These are phyloP conservation scores for Forsythia suspensa DNA, from an alignment of 257 asterid genomes.

Conservation along the genomic window DNA sequence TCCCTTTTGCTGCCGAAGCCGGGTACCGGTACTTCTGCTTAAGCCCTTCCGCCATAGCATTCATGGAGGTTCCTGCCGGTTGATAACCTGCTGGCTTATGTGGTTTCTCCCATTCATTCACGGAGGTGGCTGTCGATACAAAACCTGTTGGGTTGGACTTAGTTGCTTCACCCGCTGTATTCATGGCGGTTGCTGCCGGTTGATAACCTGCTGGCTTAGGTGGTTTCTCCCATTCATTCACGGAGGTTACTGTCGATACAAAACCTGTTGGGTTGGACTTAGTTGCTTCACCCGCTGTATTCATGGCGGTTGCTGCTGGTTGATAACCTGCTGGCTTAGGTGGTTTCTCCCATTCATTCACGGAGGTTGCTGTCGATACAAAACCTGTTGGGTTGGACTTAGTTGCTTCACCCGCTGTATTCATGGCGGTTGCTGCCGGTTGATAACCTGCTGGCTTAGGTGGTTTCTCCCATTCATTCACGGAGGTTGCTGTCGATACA, in stretches of 20 bases:
- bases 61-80: neutral
- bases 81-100: neutral
- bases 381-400: neutral
- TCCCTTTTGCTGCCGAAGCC: neutral
- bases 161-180: neutral
- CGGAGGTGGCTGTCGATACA: neutral
- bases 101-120: neutral
- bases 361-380: neutral
- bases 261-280: too few species aligned
- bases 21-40: neutral
- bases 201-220: neutral
- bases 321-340: neutral
- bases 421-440: neutral
- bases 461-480: neutral
- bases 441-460: neutral
- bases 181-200: neutral
- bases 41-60: neutral
- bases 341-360: neutral
- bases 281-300: neutral
- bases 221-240: neutral
- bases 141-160: neutral
- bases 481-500: neutral
- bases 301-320: neutral
- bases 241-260: neutral
- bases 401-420: neutral